phyloP scores from a whole-genome alignment of 2,329 filamentous ascomycete species.

The Shiraia sp. region DNA sequence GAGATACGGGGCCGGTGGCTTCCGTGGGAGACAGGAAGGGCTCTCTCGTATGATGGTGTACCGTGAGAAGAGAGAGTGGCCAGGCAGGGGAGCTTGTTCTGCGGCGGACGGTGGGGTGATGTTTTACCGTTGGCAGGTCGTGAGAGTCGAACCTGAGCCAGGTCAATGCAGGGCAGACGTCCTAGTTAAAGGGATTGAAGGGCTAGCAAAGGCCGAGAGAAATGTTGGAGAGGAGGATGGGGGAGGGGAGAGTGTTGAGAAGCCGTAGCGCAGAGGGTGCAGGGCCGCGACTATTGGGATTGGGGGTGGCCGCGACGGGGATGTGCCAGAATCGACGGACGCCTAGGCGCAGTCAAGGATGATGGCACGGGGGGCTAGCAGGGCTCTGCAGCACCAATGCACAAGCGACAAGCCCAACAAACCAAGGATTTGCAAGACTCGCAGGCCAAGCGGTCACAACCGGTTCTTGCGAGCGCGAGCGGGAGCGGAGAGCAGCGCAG shows the following conservation, averaged over 20 bases:
- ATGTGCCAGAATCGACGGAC: conserved; percentile 35
- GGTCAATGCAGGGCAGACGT: conserved; percentile 20
- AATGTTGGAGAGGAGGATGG: conserved; percentile 27
- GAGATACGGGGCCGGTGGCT: conserved; percentile 32
- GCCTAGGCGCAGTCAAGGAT: conserved; percentile 20
- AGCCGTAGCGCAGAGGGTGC: conserved; percentile 36
- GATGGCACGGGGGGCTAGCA: conserved; percentile 10
- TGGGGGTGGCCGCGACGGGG: conserved; percentile 28
- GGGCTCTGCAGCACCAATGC: conserved; percentile 25
- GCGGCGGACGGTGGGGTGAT: conserved; percentile 16
- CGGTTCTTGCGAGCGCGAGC: conserved; percentile 20
- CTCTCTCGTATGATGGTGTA: conserved; percentile 12
- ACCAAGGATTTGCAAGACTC: conserved; percentile 3
- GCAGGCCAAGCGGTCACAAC: conserved; percentile 36
- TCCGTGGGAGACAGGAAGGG: conserved; percentile 22
- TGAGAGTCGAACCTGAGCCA: conserved; percentile 14
- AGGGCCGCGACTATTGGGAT: conserved; percentile 38
- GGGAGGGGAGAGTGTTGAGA: conserved; percentile 37
- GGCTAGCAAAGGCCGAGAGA: conserved; percentile 40
- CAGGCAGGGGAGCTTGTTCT: conserved; percentile 23
- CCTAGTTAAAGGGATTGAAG: conserved; percentile 35
- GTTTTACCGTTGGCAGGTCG: conserved; percentile 15
- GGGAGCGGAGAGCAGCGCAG: conserved; percentile 16
- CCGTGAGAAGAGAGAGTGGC: no score
- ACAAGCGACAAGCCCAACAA: no score